These are phyloP conservation scores for Neurospora sp. DNA, from an alignment of 495 filamentous ascomycete genomes.

Conservation along the genomic window DNA sequence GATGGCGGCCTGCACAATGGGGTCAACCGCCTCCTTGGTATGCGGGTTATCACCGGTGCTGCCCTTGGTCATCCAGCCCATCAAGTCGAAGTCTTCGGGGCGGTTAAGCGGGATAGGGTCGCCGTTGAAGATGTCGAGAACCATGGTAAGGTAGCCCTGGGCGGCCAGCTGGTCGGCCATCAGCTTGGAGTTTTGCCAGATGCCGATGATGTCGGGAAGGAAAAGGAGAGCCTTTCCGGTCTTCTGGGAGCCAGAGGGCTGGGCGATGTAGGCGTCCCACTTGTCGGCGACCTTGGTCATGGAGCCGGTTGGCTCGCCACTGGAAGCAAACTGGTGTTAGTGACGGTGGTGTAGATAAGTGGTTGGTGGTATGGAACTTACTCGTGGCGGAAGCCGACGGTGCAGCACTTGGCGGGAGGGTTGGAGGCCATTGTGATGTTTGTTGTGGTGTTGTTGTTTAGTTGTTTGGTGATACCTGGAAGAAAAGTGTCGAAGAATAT, in stretches of 20 bases:
- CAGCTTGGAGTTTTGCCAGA: slow-evolving; percentile 69
- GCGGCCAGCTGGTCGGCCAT: slow-evolving; percentile 75
- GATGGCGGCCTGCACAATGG: slow-evolving; percentile 37
- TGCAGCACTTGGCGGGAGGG: slow-evolving; percentile 24
- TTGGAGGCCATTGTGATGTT: slow-evolving; percentile 24
- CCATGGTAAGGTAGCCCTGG: slow-evolving; percentile 67
- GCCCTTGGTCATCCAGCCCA: slow-evolving; percentile 47
- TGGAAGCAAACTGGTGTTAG: slow-evolving; percentile 3
- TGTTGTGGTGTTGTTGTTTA: not conserved
- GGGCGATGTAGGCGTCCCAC: slow-evolving; percentile 41
- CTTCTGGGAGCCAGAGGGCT: slow-evolving; percentile 33
- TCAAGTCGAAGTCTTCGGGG: slow-evolving; percentile 47
- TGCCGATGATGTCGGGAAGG: slow-evolving; percentile 59
- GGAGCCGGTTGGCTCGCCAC: slow-evolving; percentile 32
- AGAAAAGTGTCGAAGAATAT: not conserved
- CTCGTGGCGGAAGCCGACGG: slow-evolving; percentile 24
- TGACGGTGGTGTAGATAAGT: not conserved
- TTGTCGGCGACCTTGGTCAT: slow-evolving; percentile 31
- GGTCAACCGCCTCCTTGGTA: slow-evolving; percentile 44
- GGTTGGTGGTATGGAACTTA: slow-evolving; percentile 6
- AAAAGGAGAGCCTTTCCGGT: slow-evolving; percentile 37
- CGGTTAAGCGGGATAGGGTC: slow-evolving; percentile 52
- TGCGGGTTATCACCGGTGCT: slow-evolving; percentile 46
- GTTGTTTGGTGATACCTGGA: not conserved
- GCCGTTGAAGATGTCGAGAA: slow-evolving; percentile 72